Conservation (phyloP, 2,329 filamentous ascomycete genomes). For the Stagonosporopsis tanaceti region DNA sequence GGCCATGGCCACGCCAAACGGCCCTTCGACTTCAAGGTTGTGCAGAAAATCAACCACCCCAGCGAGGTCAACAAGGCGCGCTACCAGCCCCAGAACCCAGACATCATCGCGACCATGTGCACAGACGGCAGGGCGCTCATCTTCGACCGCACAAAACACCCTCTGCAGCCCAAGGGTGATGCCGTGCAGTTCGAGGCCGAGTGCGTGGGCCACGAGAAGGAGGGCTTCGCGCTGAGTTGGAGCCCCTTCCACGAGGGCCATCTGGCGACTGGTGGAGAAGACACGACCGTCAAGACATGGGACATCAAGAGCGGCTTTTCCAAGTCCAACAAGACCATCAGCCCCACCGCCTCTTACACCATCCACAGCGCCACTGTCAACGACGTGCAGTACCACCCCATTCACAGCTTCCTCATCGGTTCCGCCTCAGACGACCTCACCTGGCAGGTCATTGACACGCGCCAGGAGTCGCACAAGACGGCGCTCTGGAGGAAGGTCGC, state of each 20-base stretch:
- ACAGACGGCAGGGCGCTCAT: slow-evolving; percentile 87
- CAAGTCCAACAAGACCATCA: slow-evolving; percentile 72
- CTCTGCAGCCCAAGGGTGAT: slow-evolving; percentile 69
- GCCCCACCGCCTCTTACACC: slow-evolving; percentile 77
- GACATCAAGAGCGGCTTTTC: slow-evolving; percentile 78
- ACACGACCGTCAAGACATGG: slow-evolving; percentile 92
- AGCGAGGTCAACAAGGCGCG: slow-evolving; percentile 98
- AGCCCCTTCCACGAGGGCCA: slow-evolving; percentile 83
- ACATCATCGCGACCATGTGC: slow-evolving; percentile 93
- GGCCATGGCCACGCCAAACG: slow-evolving; percentile 84
- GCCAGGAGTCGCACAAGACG: slow-evolving; percentile 69
- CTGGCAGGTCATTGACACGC: slow-evolving; percentile 89
- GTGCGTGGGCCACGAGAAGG: slow-evolving; percentile 81
- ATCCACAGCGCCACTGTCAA: slow-evolving; percentile 94
- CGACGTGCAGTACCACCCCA: slow-evolving; percentile 93
- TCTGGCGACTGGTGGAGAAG: slow-evolving; percentile 89
- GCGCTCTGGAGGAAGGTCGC: slow-evolving; percentile 76
- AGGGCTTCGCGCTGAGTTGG: slow-evolving; percentile 95
- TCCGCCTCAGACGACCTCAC: slow-evolving; percentile 95
- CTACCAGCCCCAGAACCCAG: slow-evolving; percentile 96
- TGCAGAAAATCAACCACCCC: slow-evolving; percentile 95
- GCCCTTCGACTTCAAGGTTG: slow-evolving; percentile 85
- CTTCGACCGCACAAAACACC: slow-evolving; percentile 96
- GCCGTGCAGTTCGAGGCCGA: slow-evolving; percentile 83
- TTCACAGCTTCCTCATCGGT: slow-evolving; percentile 81